These are phyloP conservation scores for Blastocystis hominis DNA, from an alignment of 352 stramenopile species.

Conservation along the genomic window DNA sequence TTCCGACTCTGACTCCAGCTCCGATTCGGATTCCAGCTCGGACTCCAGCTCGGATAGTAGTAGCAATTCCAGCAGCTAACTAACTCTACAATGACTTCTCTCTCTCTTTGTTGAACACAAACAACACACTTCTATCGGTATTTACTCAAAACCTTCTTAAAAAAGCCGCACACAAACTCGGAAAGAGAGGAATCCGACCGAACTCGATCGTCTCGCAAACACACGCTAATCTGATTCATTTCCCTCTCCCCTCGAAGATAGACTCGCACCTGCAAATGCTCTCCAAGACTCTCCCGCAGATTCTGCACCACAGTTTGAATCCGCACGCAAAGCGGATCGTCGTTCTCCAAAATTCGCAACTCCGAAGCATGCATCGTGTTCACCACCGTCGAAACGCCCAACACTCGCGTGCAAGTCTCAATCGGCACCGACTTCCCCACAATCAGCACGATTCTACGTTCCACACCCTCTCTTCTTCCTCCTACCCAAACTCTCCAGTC, in stretches of 20 bases:
- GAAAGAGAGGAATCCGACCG: not conserved
- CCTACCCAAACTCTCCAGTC: not conserved
- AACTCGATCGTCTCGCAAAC: slow-evolving; percentile 16
- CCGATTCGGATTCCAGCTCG: not conserved
- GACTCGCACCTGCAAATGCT: slow-evolving; percentile 25
- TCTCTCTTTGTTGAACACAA: slow-evolving; percentile 31
- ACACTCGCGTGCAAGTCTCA: not conserved
- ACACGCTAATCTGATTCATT: not conserved
- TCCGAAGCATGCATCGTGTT: not conserved
- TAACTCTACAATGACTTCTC: not conserved
- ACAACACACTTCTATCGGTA: not conserved
- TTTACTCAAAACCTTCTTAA: slow-evolving; percentile 22
- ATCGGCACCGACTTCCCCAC: slow-evolving; percentile 6
- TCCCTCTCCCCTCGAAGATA: not conserved
- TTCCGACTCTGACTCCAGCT: not conserved
- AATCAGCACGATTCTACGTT: not conserved
- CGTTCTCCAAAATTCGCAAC: not conserved
- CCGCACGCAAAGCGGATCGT: not conserved
- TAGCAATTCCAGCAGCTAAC: not conserved
- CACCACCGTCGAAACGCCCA: slow-evolving; percentile 1
- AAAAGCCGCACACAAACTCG: slow-evolving; percentile 46
- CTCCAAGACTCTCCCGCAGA: not conserved
- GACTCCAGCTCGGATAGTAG: not conserved
- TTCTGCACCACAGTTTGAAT: not conserved
- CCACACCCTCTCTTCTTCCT: not conserved